Percentiles rank a stretch among this genome's conserved stretches.
Evolutionary conservation across 164 flowering plant species (phyloP).

Genomic region (Liriodendron chinense): DNA sequence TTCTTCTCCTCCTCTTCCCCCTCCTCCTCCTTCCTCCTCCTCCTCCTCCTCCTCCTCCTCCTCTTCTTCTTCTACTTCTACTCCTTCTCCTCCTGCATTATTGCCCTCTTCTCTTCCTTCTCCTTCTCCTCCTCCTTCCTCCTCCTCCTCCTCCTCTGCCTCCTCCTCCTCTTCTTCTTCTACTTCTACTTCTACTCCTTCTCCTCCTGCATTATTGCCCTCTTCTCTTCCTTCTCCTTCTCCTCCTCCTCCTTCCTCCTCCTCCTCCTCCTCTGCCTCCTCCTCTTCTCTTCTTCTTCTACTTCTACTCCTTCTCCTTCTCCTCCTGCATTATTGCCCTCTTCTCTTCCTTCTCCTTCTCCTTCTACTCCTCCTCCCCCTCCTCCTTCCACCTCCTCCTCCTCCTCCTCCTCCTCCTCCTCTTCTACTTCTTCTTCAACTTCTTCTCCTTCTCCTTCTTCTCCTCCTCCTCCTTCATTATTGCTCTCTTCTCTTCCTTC

Average conservation of each 20-base stretch:
- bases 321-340: conserved; percentile 38
- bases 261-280: conserved; percentile 37
- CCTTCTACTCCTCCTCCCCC: conserved; percentile 5
- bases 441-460: background rate
- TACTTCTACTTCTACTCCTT: background rate
- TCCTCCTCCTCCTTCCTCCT: conserved; percentile 9
- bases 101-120: background rate
- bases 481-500: background rate
- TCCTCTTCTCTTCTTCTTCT: conserved; percentile 38
- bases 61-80: background rate
- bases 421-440: background rate
- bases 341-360: conserved; percentile 35
- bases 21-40: background rate
- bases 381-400: conserved; percentile 29
- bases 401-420: conserved; percentile 4
- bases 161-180: background rate
- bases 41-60: background rate
- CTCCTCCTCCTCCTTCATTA: background rate
- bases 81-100: background rate
- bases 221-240: background rate
- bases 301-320: conserved; percentile 22
- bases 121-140: background rate
- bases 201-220: too few species aligned
- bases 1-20: background rate
- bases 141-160: background rate